Conservation (phyloP, 768 basidiomycete genomes). For the Tylopilus sp. region DNA sequence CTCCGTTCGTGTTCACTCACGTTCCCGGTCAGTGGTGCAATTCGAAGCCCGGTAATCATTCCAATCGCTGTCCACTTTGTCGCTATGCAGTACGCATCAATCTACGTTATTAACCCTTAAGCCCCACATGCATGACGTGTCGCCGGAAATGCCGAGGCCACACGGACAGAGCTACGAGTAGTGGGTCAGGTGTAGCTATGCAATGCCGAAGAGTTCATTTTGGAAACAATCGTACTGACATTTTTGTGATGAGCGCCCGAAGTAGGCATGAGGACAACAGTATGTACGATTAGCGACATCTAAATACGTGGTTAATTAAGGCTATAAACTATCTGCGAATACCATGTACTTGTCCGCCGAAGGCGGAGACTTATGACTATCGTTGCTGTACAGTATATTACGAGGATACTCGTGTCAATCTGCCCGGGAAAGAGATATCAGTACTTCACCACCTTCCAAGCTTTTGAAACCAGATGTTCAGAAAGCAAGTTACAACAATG, state of each 20-base stretch:
- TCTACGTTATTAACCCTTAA: not conserved
- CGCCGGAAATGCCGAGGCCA: not conserved
- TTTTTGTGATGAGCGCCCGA: no score
- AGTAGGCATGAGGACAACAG: no score
- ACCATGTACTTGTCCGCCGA: conserved; percentile 8
- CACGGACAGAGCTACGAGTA: not conserved
- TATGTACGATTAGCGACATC: conserved; percentile 1
- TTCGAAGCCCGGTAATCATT: conserved; percentile 30
- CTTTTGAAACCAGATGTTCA: conserved; percentile 49
- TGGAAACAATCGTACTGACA: no score
- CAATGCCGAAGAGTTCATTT: not conserved
- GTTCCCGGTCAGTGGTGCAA: conserved; percentile 29
- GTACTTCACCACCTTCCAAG: conserved; percentile 40
- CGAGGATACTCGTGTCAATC: not conserved
- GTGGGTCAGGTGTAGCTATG: not conserved
- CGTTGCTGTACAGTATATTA: conserved; percentile 10
- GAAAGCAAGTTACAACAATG: conserved; percentile 50
- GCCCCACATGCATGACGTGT: not conserved
- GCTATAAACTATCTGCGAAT: conserved; percentile 20
- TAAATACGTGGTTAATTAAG: conserved; percentile 17
- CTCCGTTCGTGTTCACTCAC: not conserved
- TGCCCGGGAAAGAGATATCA: not conserved
- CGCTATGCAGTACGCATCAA: not conserved
- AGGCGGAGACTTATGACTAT: not conserved
- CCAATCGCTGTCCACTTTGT: not conserved